Base-by-base conservation (phyloP, 495 filamentous ascomycete species). In the Xylaria nigripes region DNA sequence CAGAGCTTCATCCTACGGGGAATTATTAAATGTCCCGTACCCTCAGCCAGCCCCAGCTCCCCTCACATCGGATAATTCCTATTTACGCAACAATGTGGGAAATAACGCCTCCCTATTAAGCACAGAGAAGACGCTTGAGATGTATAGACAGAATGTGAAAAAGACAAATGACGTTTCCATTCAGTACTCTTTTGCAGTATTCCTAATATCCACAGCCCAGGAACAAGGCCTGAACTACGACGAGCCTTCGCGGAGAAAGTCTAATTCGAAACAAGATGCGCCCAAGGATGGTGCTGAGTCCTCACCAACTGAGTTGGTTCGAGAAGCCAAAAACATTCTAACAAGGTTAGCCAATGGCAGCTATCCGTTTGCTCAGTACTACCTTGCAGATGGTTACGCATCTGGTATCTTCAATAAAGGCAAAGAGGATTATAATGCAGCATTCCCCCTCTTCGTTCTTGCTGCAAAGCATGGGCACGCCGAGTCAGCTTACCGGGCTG, bases 381-480 rank as follows among this genome's bases (percentile, higher is more conserved):
- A 96, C 64, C 81, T 99, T 12, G 93, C 80, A 36, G 93, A 99
- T 63, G 93, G 92, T 2, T 96, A 87, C 68, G 86, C 89, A 1
- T 96, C 92, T 13, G 94, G 93, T 7, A 73, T 99, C 18, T 97
- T 99, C 70, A 90, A 80, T 71, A 97, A 95, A 69, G 87, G 86
- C 34, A 90, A 87, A 59, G 83, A 87, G 61, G 94, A 97, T 68
- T 84, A 92, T 61, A 89, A 93, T 55, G 83, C 84, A 10, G 90
- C 92, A 1, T 97, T 96, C 62, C 82, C 87, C 0, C 81, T 96
- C 6, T 99, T 99, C 65, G 75, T 96, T 29, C 81, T 92, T 1
- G 94, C 94, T 12, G 90, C 87, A 67, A 99, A 97, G 72, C 94
- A 96, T 68, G 94, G 93, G 27, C 93, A 99, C 65, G 87, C 94